Conservation (phyloP, 345 rosid genomes). For the Camelina laxa region DNA sequence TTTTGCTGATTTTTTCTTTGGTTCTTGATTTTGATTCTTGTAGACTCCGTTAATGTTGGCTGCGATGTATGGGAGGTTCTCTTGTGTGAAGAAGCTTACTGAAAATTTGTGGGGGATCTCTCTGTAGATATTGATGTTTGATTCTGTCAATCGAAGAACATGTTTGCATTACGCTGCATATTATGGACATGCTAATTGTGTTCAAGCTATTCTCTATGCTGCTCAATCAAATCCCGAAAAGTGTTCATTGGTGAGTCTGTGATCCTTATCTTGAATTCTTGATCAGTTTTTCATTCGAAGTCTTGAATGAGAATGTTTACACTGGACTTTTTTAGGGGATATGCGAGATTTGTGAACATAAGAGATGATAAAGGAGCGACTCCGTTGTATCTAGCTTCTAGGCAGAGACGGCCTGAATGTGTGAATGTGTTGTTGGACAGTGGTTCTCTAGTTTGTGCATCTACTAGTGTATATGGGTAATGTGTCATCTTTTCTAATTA, state of each 20-base stretch:
- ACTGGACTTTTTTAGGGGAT: slow-evolving; percentile 88
- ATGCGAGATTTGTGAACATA: slow-evolving; percentile 86
- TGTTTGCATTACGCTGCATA: slow-evolving; percentile 97
- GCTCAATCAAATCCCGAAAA: slow-evolving; percentile 82
- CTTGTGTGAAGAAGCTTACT: slow-evolving; percentile 79
- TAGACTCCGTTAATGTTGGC: slow-evolving; percentile 99
- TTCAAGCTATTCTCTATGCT: slow-evolving; percentile 76
- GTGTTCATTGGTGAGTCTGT: slow-evolving; percentile 74
- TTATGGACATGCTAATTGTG: slow-evolving; percentile 83
- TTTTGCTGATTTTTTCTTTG: background rate
- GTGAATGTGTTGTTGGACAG: slow-evolving; percentile 78
- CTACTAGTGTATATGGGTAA: slow-evolving; percentile 95
- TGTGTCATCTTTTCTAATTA: too few relatives aligned
- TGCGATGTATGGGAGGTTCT: slow-evolving; percentile 92
- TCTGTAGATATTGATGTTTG: slow-evolving; percentile 88
- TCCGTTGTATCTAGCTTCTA: slow-evolving; percentile 92
- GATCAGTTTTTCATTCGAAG: background rate
- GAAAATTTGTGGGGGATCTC: slow-evolving; percentile 32
- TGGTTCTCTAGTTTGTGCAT: slow-evolving; percentile 95
- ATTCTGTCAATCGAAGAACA: slow-evolving; percentile 84
- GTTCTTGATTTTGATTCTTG: slow-evolving; percentile 16
- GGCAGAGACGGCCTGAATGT: slow-evolving; percentile 87
- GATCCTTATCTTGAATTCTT: background rate
- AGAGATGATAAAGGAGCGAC: slow-evolving; percentile 95
- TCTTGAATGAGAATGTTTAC: background rate